These are phyloP conservation scores for Nannochloris sp. DNA, from an alignment of 139 green algal genomes.

Conservation along the genomic window DNA sequence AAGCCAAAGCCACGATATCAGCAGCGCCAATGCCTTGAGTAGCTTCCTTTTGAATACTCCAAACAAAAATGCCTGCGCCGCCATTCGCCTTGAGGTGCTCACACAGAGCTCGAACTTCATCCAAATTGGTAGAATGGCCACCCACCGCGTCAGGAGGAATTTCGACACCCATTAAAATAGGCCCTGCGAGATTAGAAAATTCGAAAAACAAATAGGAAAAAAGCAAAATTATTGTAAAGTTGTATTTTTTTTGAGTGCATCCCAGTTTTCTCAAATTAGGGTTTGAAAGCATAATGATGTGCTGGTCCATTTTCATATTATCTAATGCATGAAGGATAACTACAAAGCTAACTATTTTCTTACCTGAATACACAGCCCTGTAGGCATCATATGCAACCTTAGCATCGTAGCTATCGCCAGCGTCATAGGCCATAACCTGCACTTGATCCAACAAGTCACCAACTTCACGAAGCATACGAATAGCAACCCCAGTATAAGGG, in stretches of 20 bases:
- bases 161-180: not conserved
- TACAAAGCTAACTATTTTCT: not conserved
- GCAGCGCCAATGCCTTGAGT: too few species aligned
- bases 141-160: not conserved
- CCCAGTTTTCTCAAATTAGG: too few species aligned
- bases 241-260: too few species aligned
- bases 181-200: not conserved
- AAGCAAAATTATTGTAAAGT: too few species aligned
- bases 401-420: not conserved
- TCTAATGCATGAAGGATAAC: too few species aligned
- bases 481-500: slow-evolving; percentile 1
- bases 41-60: slow-evolving; percentile 8
- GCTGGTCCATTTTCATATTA: too few species aligned
- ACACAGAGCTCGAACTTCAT: not conserved
- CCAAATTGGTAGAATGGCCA: not conserved
- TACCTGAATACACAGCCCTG: not conserved
- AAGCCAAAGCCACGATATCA: too few species aligned
- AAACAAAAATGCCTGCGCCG: slow-evolving; percentile 4
- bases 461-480: not conserved
- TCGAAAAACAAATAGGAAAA: not conserved
- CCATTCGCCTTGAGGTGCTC: not conserved
- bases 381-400: slow-evolving; percentile 3
- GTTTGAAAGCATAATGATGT: too few species aligned
- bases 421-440: slow-evolving; percentile 13
- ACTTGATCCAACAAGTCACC: not conserved